Percentiles rank a stretch among this genome's conserved stretches.
Evolutionary conservation across 2,329 filamentous ascomycete species (phyloP).

Genomic region (Ophiostoma australiae): DNA sequence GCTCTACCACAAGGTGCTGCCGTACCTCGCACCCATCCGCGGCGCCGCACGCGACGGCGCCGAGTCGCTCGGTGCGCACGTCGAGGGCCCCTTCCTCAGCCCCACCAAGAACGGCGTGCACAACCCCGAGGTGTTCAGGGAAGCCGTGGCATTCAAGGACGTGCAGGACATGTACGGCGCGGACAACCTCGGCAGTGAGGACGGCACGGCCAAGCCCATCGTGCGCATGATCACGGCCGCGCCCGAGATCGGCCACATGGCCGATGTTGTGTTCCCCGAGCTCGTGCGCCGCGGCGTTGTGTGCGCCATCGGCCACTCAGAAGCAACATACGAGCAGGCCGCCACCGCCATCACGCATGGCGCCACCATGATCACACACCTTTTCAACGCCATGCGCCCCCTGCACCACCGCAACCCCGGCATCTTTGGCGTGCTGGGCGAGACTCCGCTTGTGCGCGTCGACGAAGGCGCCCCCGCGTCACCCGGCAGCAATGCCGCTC

Average conservation of each 20-base stretch:
- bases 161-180: slow-evolving; percentile 67
- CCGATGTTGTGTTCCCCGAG: slow-evolving; percentile 57
- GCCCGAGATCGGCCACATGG: slow-evolving; percentile 71
- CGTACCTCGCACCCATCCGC: slow-evolving; percentile 70
- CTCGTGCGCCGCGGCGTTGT: slow-evolving; percentile 63
- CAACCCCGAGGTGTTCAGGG: slow-evolving; percentile 64
- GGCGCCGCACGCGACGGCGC: slow-evolving; percentile 57
- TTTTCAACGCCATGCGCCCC: slow-evolving; percentile 91
- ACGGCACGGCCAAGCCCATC: slow-evolving; percentile 35
- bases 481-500: slow-evolving; percentile 29
- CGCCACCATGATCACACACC: slow-evolving; percentile 83
- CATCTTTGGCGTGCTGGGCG: slow-evolving; percentile 78
- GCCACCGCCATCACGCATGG: slow-evolving; percentile 66
- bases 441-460: slow-evolving; percentile 33
- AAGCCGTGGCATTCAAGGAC: slow-evolving; percentile 59
- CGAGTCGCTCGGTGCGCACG: slow-evolving; percentile 84
- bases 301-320: slow-evolving; percentile 79
- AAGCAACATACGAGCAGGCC: slow-evolving; percentile 80
- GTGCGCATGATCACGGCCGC: slow-evolving; percentile 83
- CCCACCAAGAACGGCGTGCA: slow-evolving; percentile 83
- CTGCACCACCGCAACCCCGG: slow-evolving; percentile 88
- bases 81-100: slow-evolving; percentile 83
- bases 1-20: slow-evolving; percentile 75
- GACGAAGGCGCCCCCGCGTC: slow-evolving; percentile 1
- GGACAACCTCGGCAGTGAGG: slow-evolving; percentile 52